Base-by-base conservation (phyloP, 2,329 filamentous ascomycete species). In the Alternaria metachromatica region DNA sequence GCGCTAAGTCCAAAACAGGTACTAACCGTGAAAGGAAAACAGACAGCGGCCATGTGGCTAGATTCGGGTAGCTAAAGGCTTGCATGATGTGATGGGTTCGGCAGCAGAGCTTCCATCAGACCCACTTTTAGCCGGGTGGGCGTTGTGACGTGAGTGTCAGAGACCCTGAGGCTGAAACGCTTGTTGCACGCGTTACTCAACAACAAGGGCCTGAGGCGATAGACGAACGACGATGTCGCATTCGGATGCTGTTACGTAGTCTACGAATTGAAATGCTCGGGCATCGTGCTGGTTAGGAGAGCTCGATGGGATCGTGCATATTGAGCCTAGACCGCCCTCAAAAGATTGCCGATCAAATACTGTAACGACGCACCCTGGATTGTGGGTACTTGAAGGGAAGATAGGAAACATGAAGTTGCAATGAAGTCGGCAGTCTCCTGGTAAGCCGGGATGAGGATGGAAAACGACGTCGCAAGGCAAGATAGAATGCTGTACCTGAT, bases 121-220 rank as follows among this genome's bases (percentile, higher is more conserved):
- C 58, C 57, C 55, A 55, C 33, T 56, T 63, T 67, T 69, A 68
- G 60, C 64, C 53, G 57, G 62, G 59, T 20, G 49, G 60, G 60
- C 55, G 53, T 50, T 57, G 63, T 58, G 58, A 59, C 58, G 57
- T 62, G 51, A 57, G 64, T 69, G 72, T 74, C 63, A 70, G 69
- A 72, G 55, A 64, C 61, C 48, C 23, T 59, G 50, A 68, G 69
- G 66, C 72, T 74, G 72, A 74, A 74, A 74, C 72, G 23, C 56
- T 58, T 12, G 26, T 60, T 60, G 57, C 50, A 55, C 20, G 26
- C 51, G 49, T 41, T 44, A 51, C 46, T 60, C 33, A 45, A 60
- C 26, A 37, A 44, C 57, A 13, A 23, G 20, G 20, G 41, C 50
- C 57, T 60, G 61, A 63, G 61, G 61, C 61, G 50, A 49, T 33